Evolutionary conservation across 169 alveolate genomes (phyloP).

Genomic region (Babesia ovis): DNA sequence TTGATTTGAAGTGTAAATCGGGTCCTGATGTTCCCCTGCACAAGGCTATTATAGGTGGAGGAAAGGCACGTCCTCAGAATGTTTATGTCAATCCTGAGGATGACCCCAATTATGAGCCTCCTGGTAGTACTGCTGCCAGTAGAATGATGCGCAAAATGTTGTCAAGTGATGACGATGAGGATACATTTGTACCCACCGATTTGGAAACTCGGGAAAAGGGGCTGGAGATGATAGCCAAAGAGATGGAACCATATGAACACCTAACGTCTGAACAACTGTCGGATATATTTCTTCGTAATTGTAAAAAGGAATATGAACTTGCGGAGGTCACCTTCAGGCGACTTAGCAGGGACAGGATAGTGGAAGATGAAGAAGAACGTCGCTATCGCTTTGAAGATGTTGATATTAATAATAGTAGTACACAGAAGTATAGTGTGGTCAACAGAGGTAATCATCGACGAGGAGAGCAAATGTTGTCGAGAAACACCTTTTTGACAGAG

Average conservation of each 20-base stretch:
- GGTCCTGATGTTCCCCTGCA: constrained; percentile 4
- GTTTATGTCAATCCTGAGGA: constrained; percentile 48
- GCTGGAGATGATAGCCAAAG: constrained; percentile 20
- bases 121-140: constrained; percentile 17
- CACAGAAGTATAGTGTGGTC: background rate
- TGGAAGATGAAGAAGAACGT: constrained; percentile 29
- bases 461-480: background rate
- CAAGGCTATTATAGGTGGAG: constrained; percentile 29
- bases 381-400: background rate
- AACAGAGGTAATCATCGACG: no score
- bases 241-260: constrained; percentile 48
- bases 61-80: constrained; percentile 29
- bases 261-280: constrained; percentile 41
- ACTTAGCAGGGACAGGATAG: constrained; percentile 6
- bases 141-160: constrained; percentile 26
- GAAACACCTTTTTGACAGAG: constrained; percentile 32
- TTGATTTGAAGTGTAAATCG: background rate
- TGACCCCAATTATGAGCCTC: constrained; percentile 50
- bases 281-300: constrained; percentile 23
- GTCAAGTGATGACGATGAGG: constrained; percentile 11
- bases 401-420: background rate
- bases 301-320: constrained; percentile 48
- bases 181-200: constrained; percentile 30
- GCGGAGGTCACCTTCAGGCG: constrained; percentile 33
- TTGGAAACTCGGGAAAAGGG: constrained; percentile 24